Percentiles rank a stretch among this genome's conserved stretches.
Conservation (phyloP, 1,284 basidiomycete genomes). For the Cryptococcus jaspeensis region DNA sequence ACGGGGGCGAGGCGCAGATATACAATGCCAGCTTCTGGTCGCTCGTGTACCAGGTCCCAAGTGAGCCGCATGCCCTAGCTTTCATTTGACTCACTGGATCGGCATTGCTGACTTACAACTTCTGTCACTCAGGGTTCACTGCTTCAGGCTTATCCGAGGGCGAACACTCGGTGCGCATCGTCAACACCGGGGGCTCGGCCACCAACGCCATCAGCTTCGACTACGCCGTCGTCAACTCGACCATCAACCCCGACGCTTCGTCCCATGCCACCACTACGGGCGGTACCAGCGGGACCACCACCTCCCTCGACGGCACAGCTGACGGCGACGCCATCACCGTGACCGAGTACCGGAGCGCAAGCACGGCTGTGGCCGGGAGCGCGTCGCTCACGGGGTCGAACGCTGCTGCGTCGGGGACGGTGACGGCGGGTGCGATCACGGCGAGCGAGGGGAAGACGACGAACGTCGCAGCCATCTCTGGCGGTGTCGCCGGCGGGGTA, state of each 20-base stretch:
- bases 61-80: too few species aligned
- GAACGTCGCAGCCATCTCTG: slow-evolving; percentile 6
- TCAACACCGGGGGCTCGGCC: slow-evolving; percentile 12
- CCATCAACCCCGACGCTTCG: slow-evolving; percentile 2
- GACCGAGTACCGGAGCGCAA: too few species aligned
- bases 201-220: slow-evolving; percentile 10
- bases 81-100: neutral
- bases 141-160: slow-evolving; percentile 15
- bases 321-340: too few species aligned
- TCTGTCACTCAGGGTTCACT: slow-evolving; percentile 7
- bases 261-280: neutral
- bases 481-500: slow-evolving; percentile 17
- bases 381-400: too few species aligned
- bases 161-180: slow-evolving; percentile 14
- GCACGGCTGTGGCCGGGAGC: too few species aligned
- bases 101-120: neutral
- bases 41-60: neutral
- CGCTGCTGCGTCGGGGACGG: neutral
- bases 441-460: neutral
- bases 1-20: slow-evolving; percentile 9
- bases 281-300: neutral
- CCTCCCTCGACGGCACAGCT: neutral
- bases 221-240: slow-evolving; percentile 19
- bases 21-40: slow-evolving; percentile 5
- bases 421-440: neutral